These are phyloP conservation scores for Lactarius quietus DNA, from an alignment of 768 basidiomycete genomes.

Conservation along the genomic window DNA sequence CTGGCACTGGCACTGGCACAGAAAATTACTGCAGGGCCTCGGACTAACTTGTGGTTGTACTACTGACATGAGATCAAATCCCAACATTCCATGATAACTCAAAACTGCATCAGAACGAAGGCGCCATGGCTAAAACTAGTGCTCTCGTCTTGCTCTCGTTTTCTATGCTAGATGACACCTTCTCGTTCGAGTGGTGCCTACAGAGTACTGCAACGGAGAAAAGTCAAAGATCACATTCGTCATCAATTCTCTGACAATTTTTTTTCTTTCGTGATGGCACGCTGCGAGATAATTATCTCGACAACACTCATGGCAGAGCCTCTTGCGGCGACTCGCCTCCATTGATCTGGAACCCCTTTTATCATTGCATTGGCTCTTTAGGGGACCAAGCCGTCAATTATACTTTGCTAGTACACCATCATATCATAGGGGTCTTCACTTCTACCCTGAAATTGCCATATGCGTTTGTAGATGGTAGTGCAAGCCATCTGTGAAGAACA, in stretches of 20 bases:
- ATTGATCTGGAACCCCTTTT: slow-evolving; percentile 20
- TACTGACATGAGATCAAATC: not conserved
- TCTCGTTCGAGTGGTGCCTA: not conserved
- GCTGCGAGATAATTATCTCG: too few relatives aligned
- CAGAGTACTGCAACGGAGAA: not conserved
- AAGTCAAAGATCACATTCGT: not conserved
- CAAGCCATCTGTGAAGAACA: slow-evolving; percentile 75
- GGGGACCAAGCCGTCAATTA: slow-evolving; percentile 52
- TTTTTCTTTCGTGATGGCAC: too few relatives aligned
- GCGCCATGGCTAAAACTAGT: not conserved
- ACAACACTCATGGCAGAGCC: not conserved
- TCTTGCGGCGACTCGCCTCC: slow-evolving; percentile 21
- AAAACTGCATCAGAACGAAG: too few relatives aligned
- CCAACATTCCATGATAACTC: too few relatives aligned
- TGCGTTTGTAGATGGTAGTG: slow-evolving; percentile 67
- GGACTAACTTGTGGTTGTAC: not conserved
- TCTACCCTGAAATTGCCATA: not conserved
- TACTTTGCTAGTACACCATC: slow-evolving; percentile 74
- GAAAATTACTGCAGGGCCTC: not conserved
- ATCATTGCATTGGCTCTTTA: not conserved
- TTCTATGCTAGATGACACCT: not conserved
- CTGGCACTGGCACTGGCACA: too few relatives aligned
- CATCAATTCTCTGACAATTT: not conserved
- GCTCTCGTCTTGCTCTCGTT: not conserved
- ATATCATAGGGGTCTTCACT: slow-evolving; percentile 62